Evolutionary conservation across 495 filamentous ascomycete species (phyloP).

Genomic region (Lophium mytilinum): DNA sequence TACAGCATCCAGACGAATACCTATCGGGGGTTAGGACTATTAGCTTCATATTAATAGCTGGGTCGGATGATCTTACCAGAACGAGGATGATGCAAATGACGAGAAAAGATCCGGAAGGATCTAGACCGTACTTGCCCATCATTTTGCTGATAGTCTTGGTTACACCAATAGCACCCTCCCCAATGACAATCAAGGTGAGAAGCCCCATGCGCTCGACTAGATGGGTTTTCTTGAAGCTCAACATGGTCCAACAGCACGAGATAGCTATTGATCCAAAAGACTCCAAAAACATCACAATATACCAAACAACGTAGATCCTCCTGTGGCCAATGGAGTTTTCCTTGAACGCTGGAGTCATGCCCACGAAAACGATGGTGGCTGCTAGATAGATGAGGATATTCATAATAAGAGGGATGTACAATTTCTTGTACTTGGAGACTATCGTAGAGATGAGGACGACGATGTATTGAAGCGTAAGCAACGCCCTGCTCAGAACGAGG

Average conservation of each 20-base stretch:
- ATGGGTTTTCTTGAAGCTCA: constrained; percentile 28
- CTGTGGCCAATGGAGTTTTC: not conserved
- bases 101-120: constrained; percentile 11
- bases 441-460: constrained; percentile 15
- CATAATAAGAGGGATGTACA: constrained; percentile 16
- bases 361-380: constrained; percentile 12
- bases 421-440: constrained; percentile 6
- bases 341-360: constrained; percentile 19
- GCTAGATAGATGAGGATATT: constrained; percentile 10
- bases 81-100: constrained; percentile 25
- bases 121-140: constrained; percentile 22
- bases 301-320: constrained; percentile 22
- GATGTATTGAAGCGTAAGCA: constrained; percentile 16
- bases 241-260: constrained; percentile 21
- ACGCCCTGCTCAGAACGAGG: constrained; percentile 18
- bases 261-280: constrained; percentile 10
- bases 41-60: not conserved
- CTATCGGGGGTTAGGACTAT: constrained; percentile 1
- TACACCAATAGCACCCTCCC: constrained; percentile 25
- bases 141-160: constrained; percentile 21
- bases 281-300: constrained; percentile 21
- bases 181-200: constrained; percentile 25
- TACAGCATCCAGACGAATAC: constrained; percentile 20
- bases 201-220: constrained; percentile 26
- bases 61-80: constrained; percentile 10